Base-by-base conservation (phyloP, 345 rosid species). In the Camelina sativa region DNA sequence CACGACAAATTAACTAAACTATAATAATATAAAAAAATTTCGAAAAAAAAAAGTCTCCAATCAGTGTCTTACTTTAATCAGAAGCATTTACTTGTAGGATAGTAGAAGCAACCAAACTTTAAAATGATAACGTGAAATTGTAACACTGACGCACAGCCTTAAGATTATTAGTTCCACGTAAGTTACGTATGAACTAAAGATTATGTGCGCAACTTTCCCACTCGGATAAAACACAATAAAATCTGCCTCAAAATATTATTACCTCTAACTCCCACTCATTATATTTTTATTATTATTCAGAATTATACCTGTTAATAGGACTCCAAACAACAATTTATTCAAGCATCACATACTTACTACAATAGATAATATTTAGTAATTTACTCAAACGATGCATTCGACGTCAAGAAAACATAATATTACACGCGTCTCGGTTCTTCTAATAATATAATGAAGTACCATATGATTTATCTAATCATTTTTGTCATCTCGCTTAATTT, bases 361-460 rank as follows among this genome's bases (percentile, higher is more conserved):
- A 22, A 25, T 19, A 30, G 20, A 38, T 55, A n/a, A 32, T 46
- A 6, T 1, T 6, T 17, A 48, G 10, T 30, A 65, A 54, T 35
- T 57, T 74, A 74, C 67, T 67, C 67, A 38, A 48, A 59, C 37
- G 20, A 30, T 67, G 54, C 13, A 50, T 58, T 75, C 4, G 7
- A 59, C 68, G 73, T 75, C 68, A 75, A 67, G 73, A 67, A 51
- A 67, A 60, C 62, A 75, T 32, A 66, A 38, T 23, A 38, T 9
- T 23, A 13, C 62, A 75, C 73, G 78, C 34, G 66, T 65, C 65
- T 56, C 11, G 8, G n/a, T 68, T 53, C 8, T n/a, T 34, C 2
- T 46, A 13, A 13, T 46, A 13, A 13, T 41, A 19, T 11, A 64
- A 44, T 20, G 20, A 12, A 17, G 6, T 51, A 16, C 35, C 1